A percentile compares a stretch with the other conserved stretches of the same genome.
Conservation (phyloP, 768 basidiomycete genomes). For the Chalciporus sphaerocephalus region DNA sequence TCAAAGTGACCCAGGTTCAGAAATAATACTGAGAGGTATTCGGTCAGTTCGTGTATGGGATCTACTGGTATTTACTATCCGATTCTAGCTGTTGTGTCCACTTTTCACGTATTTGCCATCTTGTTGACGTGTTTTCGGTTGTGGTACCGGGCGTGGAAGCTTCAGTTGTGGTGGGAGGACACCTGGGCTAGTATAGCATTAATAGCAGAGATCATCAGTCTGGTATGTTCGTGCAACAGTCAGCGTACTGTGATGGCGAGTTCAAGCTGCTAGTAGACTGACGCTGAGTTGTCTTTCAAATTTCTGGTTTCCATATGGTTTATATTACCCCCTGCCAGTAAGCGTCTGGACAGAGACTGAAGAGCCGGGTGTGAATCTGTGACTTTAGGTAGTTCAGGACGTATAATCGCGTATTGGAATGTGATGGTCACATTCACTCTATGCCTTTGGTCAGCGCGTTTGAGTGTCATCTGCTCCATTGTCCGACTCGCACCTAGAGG, state of each 20-base stretch:
- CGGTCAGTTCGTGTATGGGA: no score
- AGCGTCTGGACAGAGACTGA: background rate
- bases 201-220: background rate
- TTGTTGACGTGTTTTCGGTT: slow-evolving; percentile 4
- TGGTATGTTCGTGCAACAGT: background rate
- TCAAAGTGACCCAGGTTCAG: no score
- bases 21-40: no score
- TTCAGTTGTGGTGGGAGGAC: slow-evolving; percentile 10
- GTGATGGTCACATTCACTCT: slow-evolving; percentile 1
- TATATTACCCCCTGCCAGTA: background rate
- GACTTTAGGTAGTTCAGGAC: background rate
- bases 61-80: no score
- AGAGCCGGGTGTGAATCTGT: background rate
- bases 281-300: background rate
- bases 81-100: background rate
- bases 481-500: slow-evolving; percentile 4
- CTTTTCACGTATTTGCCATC: slow-evolving; percentile 1
- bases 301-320: slow-evolving; percentile 7
- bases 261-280: no score
- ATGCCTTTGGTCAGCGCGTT: slow-evolving; percentile 8
- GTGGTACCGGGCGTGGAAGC: slow-evolving; percentile 1
- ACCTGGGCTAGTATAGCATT: no score
- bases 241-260: no score
- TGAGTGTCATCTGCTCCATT: slow-evolving; percentile 9
- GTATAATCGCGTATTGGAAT: slow-evolving; percentile 7